A percentile compares a stretch with the other conserved stretches of the same genome.
Evolutionary conservation across 148 eudicot species (phyloP).

Genomic region (Selenicereus undatus): DNA sequence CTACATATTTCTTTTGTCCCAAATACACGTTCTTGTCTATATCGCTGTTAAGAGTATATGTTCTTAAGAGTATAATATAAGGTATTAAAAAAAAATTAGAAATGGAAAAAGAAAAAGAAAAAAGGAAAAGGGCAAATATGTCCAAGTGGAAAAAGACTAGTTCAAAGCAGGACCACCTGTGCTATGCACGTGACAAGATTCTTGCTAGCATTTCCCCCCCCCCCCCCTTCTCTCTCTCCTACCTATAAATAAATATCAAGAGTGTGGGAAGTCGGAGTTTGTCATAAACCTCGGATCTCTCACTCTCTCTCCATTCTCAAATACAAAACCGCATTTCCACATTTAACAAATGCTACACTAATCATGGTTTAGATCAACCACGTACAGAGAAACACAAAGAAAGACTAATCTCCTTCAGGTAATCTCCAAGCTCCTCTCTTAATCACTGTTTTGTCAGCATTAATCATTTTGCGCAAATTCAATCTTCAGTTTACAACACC

Average conservation of each 20-base stretch:
- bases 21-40: no score
- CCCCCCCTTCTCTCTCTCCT: neutral
- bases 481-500: no score
- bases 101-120: neutral
- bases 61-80: no score
- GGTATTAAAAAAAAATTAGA: neutral
- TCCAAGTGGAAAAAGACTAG: neutral
- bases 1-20: no score
- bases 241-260: neutral
- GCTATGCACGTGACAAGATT: slow-evolving; percentile 33
- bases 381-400: neutral
- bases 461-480: neutral
- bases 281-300: slow-evolving; percentile 27
- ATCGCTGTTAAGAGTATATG: no score
- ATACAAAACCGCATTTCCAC: neutral
- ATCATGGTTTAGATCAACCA: neutral
- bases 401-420: neutral
- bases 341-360: neutral
- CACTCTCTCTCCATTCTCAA: neutral
- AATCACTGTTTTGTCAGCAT: neutral
- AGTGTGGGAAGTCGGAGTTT: neutral
- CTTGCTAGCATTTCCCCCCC: neutral
- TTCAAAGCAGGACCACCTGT: slow-evolving; percentile 9
- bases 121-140: slow-evolving; percentile 14
- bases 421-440: neutral